These are phyloP conservation scores for Phanerodontia chrysosporium DNA, from an alignment of 768 basidiomycete genomes.

Conservation along the genomic window DNA sequence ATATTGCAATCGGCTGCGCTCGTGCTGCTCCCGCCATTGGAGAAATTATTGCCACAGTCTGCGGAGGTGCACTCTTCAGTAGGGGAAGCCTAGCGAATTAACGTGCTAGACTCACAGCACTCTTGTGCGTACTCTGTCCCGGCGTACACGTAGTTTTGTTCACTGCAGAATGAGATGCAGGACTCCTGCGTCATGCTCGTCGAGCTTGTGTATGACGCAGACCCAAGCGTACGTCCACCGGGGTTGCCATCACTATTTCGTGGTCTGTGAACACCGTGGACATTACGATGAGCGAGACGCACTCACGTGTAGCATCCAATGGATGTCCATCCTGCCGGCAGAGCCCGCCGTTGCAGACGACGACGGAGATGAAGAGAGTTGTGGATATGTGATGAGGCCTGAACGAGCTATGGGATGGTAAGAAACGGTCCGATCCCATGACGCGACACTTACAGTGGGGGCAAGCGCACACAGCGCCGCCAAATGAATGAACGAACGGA, in stretches of 20 bases:
- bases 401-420: slow-evolving; percentile 2
- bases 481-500: neutral
- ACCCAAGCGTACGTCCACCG: slow-evolving; percentile 54
- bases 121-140: slow-evolving; percentile 66
- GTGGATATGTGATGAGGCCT: neutral
- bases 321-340: slow-evolving; percentile 50
- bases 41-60: slow-evolving; percentile 54
- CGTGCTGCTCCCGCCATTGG: slow-evolving; percentile 39
- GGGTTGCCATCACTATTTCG: slow-evolving; percentile 42
- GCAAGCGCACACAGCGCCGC: slow-evolving; percentile 10
- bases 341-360: neutral
- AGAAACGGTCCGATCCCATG: neutral
- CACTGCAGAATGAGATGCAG: slow-evolving; percentile 42
- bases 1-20: slow-evolving; percentile 53
- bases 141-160: slow-evolving; percentile 53
- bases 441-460: slow-evolving; percentile 7
- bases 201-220: slow-evolving; percentile 39
- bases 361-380: neutral
- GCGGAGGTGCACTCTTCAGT: too few species aligned
- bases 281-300: neutral
- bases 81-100: too few species aligned
- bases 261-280: slow-evolving; percentile 17
- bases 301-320: slow-evolving; percentile 61
- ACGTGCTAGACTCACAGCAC: slow-evolving; percentile 63
- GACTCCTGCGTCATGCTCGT: slow-evolving; percentile 59